Percentiles rank a stretch among this genome's conserved stretches.
Conservation (phyloP, 257 asterid genomes). For the Linaria vulgaris region DNA sequence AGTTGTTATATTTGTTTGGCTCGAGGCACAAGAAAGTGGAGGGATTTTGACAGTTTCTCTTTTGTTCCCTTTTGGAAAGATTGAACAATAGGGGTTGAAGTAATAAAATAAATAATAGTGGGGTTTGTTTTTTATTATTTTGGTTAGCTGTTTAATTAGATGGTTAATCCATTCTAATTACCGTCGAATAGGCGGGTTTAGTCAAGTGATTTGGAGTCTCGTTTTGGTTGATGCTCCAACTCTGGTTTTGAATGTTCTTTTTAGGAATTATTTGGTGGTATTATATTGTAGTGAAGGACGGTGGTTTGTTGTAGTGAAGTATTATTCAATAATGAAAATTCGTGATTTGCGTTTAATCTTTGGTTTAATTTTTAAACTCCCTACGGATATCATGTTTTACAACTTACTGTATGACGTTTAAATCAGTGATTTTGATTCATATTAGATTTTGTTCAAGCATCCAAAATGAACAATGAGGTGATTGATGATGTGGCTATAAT, state of each 20-base stretch:
- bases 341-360: no score
- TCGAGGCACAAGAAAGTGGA: constrained; percentile 36
- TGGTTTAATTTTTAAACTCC: no score
- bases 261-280: no score
- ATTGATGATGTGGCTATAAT: no score
- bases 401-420: no score
- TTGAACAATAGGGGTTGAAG: constrained; percentile 8
- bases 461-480: no score
- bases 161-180: constrained; percentile 4
- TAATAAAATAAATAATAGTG: constrained; percentile 19
- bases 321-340: not conserved
- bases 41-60: constrained; percentile 29
- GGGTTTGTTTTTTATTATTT: not conserved
- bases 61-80: constrained; percentile 23
- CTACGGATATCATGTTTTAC: no score
- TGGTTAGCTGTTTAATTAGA: not conserved
- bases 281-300: constrained; percentile 17
- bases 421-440: no score
- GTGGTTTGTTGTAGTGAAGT: constrained; percentile 24
- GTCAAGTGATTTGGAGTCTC: constrained; percentile 32
- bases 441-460: no score
- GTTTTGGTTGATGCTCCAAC: constrained; percentile 44
- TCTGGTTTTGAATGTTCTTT: constrained; percentile 7
- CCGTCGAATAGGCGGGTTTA: constrained; percentile 28
- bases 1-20: constrained; percentile 33